A percentile compares a stretch with the other conserved stretches of the same genome.
These are phyloP conservation scores for Gentiana macrophylla DNA, from an alignment of 257 asterid species.

Conservation along the genomic window DNA sequence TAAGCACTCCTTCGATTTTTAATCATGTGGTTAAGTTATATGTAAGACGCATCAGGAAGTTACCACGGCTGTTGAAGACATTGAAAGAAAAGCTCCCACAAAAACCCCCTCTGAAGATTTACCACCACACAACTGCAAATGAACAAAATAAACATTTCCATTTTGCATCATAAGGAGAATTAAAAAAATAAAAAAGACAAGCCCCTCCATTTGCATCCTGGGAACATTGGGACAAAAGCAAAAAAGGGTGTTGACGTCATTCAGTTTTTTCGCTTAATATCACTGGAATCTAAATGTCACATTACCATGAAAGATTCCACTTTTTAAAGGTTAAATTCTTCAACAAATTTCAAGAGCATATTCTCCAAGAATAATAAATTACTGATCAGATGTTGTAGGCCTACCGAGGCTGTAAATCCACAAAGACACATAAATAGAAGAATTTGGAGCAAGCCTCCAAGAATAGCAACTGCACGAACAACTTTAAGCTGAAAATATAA, in stretches of 20 bases:
- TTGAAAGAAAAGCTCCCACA: conserved; percentile 90
- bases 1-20: not conserved
- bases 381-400: conserved; percentile 10
- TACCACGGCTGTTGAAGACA: conserved; percentile 99
- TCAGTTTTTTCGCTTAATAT: not conserved
- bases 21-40: conserved; percentile 4
- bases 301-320: too few relatives aligned
- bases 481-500: conserved; percentile 63
- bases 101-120: conserved; percentile 92
- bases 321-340: too few relatives aligned
- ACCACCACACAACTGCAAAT: conserved; percentile 89
- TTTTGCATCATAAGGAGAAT: conserved; percentile 7
- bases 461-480: conserved; percentile 98
- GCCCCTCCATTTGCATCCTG: too few relatives aligned
- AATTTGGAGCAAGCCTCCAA: conserved; percentile 92
- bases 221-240: too few relatives aligned
- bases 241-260: not conserved
- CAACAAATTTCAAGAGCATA: conserved; percentile 1
- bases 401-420: conserved; percentile 84
- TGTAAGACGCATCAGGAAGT: conserved; percentile 8
- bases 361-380: conserved; percentile 2
- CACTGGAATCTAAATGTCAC: not conserved
- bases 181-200: too few relatives aligned
- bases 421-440: conserved; percentile 90
- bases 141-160: conserved; percentile 11